Evolutionary conservation across 2,329 filamentous ascomycete genomes (phyloP).

Genomic region (Aspergillus sergii): DNA sequence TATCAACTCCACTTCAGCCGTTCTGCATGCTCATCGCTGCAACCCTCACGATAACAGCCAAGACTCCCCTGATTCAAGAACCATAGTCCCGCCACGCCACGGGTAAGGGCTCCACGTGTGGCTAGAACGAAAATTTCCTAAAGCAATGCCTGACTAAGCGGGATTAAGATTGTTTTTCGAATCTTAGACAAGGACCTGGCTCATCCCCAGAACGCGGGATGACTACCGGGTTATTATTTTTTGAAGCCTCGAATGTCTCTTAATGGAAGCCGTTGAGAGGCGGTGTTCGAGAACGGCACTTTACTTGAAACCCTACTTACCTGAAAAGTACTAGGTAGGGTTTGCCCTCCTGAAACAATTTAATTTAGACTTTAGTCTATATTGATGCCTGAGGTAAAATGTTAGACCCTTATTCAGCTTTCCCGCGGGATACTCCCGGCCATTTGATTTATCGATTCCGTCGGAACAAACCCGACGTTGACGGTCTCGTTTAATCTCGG

Average conservation of each 20-base stretch:
- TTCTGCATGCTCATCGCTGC: background rate
- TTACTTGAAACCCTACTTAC: conserved; percentile 1
- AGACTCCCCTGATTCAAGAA: background rate
- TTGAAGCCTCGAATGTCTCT: background rate
- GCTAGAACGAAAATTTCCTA: background rate
- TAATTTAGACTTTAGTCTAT: background rate
- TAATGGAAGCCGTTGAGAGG: background rate
- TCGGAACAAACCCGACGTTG: no score
- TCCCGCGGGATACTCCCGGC: background rate
- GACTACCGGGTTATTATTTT: no score
- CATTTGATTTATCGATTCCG: background rate
- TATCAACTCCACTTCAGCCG: background rate
- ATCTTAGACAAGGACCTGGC: background rate
- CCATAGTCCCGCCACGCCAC: background rate
- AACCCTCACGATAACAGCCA: background rate
- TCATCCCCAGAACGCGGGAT: background rate
- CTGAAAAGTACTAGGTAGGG: background rate
- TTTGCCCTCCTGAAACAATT: background rate
- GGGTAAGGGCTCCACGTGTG: background rate
- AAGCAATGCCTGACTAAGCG: background rate
- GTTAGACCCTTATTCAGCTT: background rate
- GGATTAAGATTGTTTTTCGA: background rate
- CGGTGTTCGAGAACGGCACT: background rate
- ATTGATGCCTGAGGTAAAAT: background rate
- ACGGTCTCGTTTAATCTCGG: background rate